A percentile compares a stretch with the other conserved stretches of the same genome.
Conservation (phyloP, 805 yeast species). For the Teunomyces lycoperdinae region DNA sequence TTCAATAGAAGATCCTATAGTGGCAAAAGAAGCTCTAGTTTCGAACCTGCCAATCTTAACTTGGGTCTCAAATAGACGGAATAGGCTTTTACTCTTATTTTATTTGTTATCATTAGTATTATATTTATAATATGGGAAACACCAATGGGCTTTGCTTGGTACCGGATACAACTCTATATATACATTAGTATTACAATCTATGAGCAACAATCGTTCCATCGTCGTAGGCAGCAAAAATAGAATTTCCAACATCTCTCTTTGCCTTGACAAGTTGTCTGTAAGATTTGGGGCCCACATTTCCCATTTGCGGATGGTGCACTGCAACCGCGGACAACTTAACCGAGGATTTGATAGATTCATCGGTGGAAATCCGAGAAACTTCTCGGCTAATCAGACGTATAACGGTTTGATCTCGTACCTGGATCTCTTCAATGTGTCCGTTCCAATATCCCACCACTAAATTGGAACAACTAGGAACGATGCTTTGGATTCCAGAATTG, state of each 20-base stretch:
- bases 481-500: conserved; percentile 18
- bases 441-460: conserved; percentile 50
- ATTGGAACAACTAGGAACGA: conserved; percentile 10
- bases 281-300: background rate
- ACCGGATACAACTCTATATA: background rate
- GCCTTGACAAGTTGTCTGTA: conserved; percentile 12
- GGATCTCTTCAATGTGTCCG: conserved; percentile 35
- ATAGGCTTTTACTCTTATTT: background rate
- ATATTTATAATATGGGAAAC: background rate
- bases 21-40: conserved; percentile 12
- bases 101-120: background rate
- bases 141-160: conserved; percentile 1
- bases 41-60: conserved; percentile 12
- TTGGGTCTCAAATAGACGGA: conserved; percentile 8
- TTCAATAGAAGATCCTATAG: conserved; percentile 4
- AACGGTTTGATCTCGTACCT: conserved; percentile 1
- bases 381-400: conserved; percentile 3
- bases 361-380: conserved; percentile 4
- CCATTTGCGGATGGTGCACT: background rate
- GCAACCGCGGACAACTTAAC: conserved; percentile 8
- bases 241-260: conserved; percentile 10
- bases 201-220: conserved; percentile 53
- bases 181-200: conserved; percentile 8
- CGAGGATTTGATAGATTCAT: background rate
- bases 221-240: conserved; percentile 49